A percentile compares a stretch with the other conserved stretches of the same genome.
Conservation (phyloP, 768 basidiomycete genomes). For the Leccinum disarticulatum region DNA sequence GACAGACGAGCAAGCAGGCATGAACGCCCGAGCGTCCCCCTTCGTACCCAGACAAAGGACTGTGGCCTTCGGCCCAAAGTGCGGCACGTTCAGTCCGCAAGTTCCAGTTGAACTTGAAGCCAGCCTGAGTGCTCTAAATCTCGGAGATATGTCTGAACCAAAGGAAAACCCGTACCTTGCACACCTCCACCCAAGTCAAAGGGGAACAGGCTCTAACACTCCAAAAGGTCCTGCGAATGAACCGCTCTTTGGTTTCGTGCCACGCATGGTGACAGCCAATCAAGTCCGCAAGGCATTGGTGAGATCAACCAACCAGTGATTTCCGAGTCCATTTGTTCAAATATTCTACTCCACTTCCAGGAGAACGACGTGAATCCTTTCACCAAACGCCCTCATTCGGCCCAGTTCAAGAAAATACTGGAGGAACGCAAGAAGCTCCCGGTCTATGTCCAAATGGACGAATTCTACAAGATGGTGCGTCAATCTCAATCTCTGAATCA, state of each 20-base stretch:
- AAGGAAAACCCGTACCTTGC: conserved; percentile 58
- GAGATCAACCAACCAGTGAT: conserved; percentile 23
- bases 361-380: conserved; percentile 85
- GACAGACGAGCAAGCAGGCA: no score
- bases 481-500: neutral
- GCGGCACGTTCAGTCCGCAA: no score
- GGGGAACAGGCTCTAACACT: conserved; percentile 14
- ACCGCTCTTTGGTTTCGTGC: conserved; percentile 73
- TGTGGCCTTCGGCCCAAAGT: no score
- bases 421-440: conserved; percentile 85
- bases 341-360: conserved; percentile 37
- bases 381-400: conserved; percentile 73
- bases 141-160: conserved; percentile 11
- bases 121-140: no score
- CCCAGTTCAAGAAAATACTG: conserved; percentile 84
- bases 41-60: no score
- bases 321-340: neutral
- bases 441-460: conserved; percentile 89
- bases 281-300: conserved; percentile 76
- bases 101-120: no score
- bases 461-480: conserved; percentile 87
- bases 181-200: conserved; percentile 37
- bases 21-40: no score
- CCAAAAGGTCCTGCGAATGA: conserved; percentile 38
- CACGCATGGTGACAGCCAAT: conserved; percentile 61